Evolutionary conservation across 2,329 filamentous ascomycete species (phyloP), one percentile per base, ranked within the genome.

Genomic region (Cladophialophora immunda): DNA sequence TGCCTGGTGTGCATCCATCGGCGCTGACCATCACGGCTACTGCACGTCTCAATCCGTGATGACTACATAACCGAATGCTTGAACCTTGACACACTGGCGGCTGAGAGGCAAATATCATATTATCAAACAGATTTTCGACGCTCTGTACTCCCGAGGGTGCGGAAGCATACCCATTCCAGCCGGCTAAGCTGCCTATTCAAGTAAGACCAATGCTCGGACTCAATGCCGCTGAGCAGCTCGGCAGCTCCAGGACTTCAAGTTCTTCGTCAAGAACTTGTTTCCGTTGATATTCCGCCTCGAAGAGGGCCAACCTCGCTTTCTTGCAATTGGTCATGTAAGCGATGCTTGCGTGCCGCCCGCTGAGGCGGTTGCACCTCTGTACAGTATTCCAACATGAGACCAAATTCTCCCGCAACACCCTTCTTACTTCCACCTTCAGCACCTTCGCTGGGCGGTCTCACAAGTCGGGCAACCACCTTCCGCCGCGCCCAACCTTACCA

Each of bases 401-500:
- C 27, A 25, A 7, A 5, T 34, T 15, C 15, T 30, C 29, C 17
- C 32, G 9, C 19, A n/a, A 29, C 13, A 32, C 30, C 45, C 4
- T 19, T 32, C 3, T 9, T 32, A 13, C 8, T 11, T 8, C 22
- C 15, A 7, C 19, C 50, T 66, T 61, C 19, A 50, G 38, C 32
- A 69, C 64, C 15, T 79, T 64, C 75, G 74, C 19, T 29, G 17
- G 22, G 68, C 71, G 15, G 15, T 25, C 27, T 36, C 62, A 77
- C 91, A 90, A 76, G 86, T 86, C 62, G 83, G 53, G 11, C 50
- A 62, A 55, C 22, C 29, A 22, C 34, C 67, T 96, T 75, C 94
- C 94, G 1, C 90, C 93, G 5, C 89, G 93, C 3, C 71, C 70
- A 2, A 90, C 91, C 15, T 86, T 89, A 13, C 85, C 89, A 13